Evolutionary conservation across 73 alveolate genomes (phyloP).

Genomic region (Paramecium primaurelia): DNA sequence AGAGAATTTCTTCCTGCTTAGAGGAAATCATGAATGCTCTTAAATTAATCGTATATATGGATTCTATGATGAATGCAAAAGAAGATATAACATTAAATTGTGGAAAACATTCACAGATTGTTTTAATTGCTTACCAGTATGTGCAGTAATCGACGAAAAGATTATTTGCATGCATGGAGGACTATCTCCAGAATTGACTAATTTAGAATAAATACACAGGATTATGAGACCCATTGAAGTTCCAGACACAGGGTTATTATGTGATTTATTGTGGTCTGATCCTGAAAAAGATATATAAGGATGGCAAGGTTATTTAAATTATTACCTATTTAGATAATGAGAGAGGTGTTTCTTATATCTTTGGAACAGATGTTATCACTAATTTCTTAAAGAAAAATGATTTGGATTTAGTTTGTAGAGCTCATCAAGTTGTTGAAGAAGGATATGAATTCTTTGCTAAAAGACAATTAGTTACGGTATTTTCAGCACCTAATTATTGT

Average conservation of each 20-base stretch:
- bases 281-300: slow-evolving; percentile 94
- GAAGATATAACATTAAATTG: slow-evolving; percentile 79
- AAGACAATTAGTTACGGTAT: slow-evolving; percentile 90
- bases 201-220: slow-evolving; percentile 70
- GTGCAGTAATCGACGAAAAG: slow-evolving; percentile 82
- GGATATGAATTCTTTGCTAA: slow-evolving; percentile 98
- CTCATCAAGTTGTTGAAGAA: slow-evolving; percentile 98
- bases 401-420: slow-evolving; percentile 96
- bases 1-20: slow-evolving; percentile 79
- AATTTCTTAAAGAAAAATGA: slow-evolving; percentile 92
- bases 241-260: slow-evolving; percentile 85
- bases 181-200: slow-evolving; percentile 84
- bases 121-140: slow-evolving; percentile 85
- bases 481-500: slow-evolving; percentile 96
- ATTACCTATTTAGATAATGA: slow-evolving; percentile 74
- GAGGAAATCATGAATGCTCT: slow-evolving; percentile 93
- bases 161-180: slow-evolving; percentile 96
- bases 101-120: slow-evolving; percentile 87
- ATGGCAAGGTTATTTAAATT: slow-evolving; percentile 67
- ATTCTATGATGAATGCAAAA: slow-evolving; percentile 85
- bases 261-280: slow-evolving; percentile 88
- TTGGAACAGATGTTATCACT: slow-evolving; percentile 90
- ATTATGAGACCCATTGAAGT: slow-evolving; percentile 88
- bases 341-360: slow-evolving; percentile 96
- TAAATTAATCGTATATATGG: slow-evolving; percentile 88